A percentile compares a stretch with the other conserved stretches of the same genome.
These are phyloP conservation scores for Spergularia marina DNA, from an alignment of 148 eudicot genomes.

Conservation along the genomic window DNA sequence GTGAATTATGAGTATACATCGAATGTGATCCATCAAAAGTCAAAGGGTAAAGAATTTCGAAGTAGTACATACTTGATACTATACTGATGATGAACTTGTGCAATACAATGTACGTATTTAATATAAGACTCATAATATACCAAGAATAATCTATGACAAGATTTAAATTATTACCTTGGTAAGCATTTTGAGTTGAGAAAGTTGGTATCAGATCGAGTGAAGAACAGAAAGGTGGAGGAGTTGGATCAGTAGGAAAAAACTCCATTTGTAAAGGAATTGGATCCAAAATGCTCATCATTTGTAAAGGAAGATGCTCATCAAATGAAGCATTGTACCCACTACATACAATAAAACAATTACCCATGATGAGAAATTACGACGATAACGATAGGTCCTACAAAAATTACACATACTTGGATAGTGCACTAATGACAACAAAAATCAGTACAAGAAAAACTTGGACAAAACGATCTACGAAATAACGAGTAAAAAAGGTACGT, in stretches of 20 bases:
- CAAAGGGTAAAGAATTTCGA: too few species aligned
- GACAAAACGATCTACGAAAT: too few species aligned
- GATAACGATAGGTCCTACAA: neutral
- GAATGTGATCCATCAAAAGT: too few species aligned
- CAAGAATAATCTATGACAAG: too few species aligned
- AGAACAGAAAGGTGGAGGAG: slow-evolving; percentile 9
- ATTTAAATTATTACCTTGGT: slow-evolving; percentile 3
- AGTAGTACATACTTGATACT: too few species aligned
- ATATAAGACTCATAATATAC: too few species aligned
- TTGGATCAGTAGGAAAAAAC: slow-evolving; percentile 11
- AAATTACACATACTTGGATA: neutral
- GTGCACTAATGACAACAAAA: neutral
- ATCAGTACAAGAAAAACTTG: neutral
- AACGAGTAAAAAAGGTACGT: neutral
- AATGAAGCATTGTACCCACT: slow-evolving; percentile 18
- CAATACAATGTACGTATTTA: too few species aligned
- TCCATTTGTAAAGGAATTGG: slow-evolving; percentile 11
- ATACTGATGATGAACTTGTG: too few species aligned
- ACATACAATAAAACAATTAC: neutral
- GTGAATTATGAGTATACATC: too few species aligned
- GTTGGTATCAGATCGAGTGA: slow-evolving; percentile 20
- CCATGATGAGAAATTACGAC: neutral
- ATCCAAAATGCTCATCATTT: slow-evolving; percentile 13
- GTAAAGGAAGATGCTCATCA: slow-evolving; percentile 21
- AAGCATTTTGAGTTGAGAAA: slow-evolving; percentile 9